Base-by-base conservation (phyloP, 2,329 filamentous ascomycete species). In the Fusarium sp. region DNA sequence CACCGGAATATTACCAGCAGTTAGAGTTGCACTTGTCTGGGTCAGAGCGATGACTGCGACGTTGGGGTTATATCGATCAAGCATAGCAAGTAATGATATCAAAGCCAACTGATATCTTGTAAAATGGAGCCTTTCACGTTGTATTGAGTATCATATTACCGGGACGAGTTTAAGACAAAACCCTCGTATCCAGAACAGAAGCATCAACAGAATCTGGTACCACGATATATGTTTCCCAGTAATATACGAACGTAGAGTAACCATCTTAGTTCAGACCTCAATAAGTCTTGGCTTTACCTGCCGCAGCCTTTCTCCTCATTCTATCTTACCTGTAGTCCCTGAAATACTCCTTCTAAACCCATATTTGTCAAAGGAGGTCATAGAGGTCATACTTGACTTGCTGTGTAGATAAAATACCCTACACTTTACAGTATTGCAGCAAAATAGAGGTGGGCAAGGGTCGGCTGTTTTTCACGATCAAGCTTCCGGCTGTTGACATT, bases 401-500 rank as follows among this genome's bases (percentile, higher is more conserved):
- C 13, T 20, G n/a, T 16, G 18, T 26, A 54, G 18, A 44, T n/a
- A 31, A 28, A 35, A 31, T 57, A 59, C 56, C 56, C 31, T 58
- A 58, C 38, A 59, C 56, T 50, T 26, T 58, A 58, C 38, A 58
- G 35, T 24, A 26, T n/a, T 15, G 16, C 4, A 35, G 23, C 20
- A 31, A 26, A 33, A 31, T 37, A 35, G 28, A 62, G 39, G 31
- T 21, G 29, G 39, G 21, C 37, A 29, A 24, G 44, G 43, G 39
- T 66, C 47, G 50, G 50, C 50, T 60, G 65, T 56, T 42, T 39
- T 54, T 46, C 46, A 53, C 24, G 33, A 49, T 65, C 47, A 69
- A 69, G 60, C 60, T 66, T 62, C 55, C 50, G 49, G 48, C 60
- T 65, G 39, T 59, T 53, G 23, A 53, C 16, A 53, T 59, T 57